These are phyloP conservation scores for Dothidotthia symphoricarpi DNA, from an alignment of 2,329 filamentous ascomycete genomes.

Conservation along the genomic window DNA sequence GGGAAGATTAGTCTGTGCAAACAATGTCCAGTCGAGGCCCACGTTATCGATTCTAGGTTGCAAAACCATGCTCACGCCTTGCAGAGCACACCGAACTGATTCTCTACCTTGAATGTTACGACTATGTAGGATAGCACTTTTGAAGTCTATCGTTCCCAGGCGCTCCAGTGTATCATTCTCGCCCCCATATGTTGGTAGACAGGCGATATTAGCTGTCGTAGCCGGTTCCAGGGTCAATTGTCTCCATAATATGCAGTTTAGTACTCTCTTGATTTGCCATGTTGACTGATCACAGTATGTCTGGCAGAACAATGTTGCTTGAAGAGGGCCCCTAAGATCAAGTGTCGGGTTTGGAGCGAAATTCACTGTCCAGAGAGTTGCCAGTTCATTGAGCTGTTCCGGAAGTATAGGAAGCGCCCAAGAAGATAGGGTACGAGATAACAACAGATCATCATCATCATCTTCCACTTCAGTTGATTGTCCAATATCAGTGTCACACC, in stretches of 20 bases:
- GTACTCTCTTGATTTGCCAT: slow-evolving; percentile 9
- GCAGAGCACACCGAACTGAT: slow-evolving; percentile 4
- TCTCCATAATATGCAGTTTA: slow-evolving; percentile 5
- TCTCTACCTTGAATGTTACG: slow-evolving; percentile 1
- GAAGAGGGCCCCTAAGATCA: neutral
- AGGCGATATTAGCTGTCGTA: too few species aligned
- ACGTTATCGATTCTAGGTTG: neutral
- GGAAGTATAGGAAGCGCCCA: neutral
- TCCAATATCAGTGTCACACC: neutral
- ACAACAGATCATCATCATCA: too few species aligned
- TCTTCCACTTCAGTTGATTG: neutral
- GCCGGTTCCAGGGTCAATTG: neutral
- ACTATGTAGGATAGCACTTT: neutral
- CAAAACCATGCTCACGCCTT: neutral
- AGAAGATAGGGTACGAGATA: too few species aligned
- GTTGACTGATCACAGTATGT: slow-evolving; percentile 5
- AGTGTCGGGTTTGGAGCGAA: too few species aligned
- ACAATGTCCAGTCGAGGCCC: neutral
- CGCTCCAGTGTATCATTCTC: too few species aligned
- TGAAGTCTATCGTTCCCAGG: neutral
- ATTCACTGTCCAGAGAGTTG: slow-evolving; percentile 1
- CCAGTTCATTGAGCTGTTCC: slow-evolving; percentile 1
- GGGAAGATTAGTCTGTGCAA: neutral
- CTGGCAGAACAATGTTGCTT: slow-evolving; percentile 3
- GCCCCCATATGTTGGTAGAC: too few species aligned